Percentiles rank a stretch among this genome's conserved stretches.
phyloP scores from a whole-genome alignment of 2,329 filamentous ascomycete species.

The Alternaria brassicae region DNA sequence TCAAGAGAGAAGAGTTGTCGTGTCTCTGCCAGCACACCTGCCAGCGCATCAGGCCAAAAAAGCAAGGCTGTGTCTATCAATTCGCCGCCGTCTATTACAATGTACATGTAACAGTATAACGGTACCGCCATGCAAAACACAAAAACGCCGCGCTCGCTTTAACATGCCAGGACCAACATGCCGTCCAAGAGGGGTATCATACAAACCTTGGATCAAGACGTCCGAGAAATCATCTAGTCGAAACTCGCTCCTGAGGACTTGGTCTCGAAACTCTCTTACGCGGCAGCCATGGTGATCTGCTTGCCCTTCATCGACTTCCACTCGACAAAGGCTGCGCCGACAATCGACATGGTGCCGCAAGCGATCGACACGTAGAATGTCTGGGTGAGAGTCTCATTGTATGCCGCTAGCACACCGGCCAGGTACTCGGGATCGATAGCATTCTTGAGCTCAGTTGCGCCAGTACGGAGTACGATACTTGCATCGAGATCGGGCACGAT shows the following conservation, averaged over 20 bases:
- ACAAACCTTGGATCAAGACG: neutral
- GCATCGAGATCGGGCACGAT: conserved; percentile 53
- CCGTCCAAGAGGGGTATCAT: conserved; percentile 12
- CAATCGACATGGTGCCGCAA: conserved; percentile 60
- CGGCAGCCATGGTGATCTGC: conserved; percentile 51
- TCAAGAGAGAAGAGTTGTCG: conserved; percentile 14
- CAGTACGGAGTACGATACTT: conserved; percentile 53
- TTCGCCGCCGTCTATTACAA: conserved; percentile 5
- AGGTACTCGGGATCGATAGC: conserved; percentile 56
- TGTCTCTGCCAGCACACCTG: neutral
- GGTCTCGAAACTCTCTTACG: conserved; percentile 17
- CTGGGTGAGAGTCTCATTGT: conserved; percentile 66
- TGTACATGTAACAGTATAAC: neutral
- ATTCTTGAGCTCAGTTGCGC: conserved; percentile 66
- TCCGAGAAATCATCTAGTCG: neutral
- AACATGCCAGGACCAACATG: conserved; percentile 9
- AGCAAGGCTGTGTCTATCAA: neutral
- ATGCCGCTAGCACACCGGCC: conserved; percentile 64
- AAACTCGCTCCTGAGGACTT: conserved; percentile 2
- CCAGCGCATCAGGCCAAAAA: neutral
- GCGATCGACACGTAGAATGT: conserved; percentile 68
- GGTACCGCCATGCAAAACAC: conserved; percentile 4
- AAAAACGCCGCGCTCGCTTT: conserved; percentile 11
- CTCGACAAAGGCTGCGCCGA: conserved; percentile 65
- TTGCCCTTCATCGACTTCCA: conserved; percentile 72